Evolutionary conservation across 2,329 filamentous ascomycete species (phyloP).

Genomic region (Ophiostoma perfectum): DNA sequence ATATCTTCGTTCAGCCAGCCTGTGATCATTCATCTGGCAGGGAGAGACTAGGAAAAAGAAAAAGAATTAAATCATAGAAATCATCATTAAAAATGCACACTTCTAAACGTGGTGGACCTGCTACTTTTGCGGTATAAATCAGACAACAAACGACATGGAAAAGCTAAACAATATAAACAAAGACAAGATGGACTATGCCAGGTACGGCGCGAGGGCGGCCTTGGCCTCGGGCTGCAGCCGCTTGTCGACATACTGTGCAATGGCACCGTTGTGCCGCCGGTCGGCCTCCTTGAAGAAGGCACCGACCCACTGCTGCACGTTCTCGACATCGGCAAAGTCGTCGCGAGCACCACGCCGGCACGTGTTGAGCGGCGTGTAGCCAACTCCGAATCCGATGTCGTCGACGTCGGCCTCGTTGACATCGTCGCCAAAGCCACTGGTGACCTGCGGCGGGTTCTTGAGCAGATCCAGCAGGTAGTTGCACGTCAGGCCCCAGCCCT

Average conservation of each 20-base stretch:
- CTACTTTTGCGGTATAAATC: constrained; percentile 3
- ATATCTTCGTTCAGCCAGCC: too few relatives aligned
- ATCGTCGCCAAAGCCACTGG: constrained; percentile 62
- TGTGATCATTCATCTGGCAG: too few relatives aligned
- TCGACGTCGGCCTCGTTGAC: constrained; percentile 84
- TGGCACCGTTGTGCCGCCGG: constrained; percentile 61
- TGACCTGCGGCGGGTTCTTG: constrained; percentile 73
- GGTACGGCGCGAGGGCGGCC: constrained; percentile 47
- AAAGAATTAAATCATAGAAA: too few relatives aligned
- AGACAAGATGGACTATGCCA: constrained; percentile 28
- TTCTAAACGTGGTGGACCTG: too few relatives aligned
- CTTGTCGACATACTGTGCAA: constrained; percentile 66
- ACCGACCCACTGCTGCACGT: constrained; percentile 80
- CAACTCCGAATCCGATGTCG: constrained; percentile 89
- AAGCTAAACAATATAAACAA: background rate
- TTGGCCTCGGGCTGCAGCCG: constrained; percentile 60
- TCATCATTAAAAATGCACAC: too few relatives aligned
- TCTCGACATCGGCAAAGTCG: constrained; percentile 77
- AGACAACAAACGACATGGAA: background rate
- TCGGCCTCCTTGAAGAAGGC: constrained; percentile 74
- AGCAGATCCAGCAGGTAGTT: constrained; percentile 84
- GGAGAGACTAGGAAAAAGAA: too few relatives aligned
- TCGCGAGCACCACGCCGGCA: constrained; percentile 70
- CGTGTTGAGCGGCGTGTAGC: constrained; percentile 89
- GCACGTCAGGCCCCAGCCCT: constrained; percentile 88